Conservation (phyloP, 441 rosid genomes). For the Corymbia citriodora region DNA sequence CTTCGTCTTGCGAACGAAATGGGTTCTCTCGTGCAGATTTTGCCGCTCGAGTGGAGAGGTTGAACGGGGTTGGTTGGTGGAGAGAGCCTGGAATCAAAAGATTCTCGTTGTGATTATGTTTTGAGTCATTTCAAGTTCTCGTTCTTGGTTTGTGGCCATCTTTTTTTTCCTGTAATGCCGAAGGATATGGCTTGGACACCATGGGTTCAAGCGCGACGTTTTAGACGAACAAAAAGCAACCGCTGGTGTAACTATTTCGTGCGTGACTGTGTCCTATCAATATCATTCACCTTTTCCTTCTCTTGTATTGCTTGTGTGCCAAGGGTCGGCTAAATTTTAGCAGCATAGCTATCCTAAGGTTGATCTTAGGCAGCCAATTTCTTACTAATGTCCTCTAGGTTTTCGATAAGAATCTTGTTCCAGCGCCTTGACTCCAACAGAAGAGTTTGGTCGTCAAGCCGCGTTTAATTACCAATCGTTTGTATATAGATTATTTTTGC, state of each 20-base stretch:
- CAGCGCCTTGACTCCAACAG: not conserved
- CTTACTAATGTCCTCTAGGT: not conserved
- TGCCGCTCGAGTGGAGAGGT: not conserved
- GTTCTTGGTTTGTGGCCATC: not conserved
- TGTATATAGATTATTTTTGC: not conserved
- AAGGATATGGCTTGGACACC: not conserved
- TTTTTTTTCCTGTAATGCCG: not conserved
- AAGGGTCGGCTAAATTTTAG: not conserved
- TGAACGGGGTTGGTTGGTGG: not conserved
- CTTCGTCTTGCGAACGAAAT: not conserved
- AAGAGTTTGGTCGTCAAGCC: not conserved
- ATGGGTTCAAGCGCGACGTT: not conserved
- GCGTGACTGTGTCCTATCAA: no score
- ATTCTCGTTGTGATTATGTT: not conserved
- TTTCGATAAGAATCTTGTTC: not conserved
- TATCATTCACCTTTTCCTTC: not conserved
- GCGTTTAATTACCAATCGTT: not conserved
- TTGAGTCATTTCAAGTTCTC: not conserved
- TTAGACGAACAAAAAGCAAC: not conserved
- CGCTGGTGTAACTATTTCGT: not conserved
- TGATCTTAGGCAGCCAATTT: no score
- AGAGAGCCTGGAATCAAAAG: not conserved
- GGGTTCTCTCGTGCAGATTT: not conserved
- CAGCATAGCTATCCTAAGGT: not conserved
- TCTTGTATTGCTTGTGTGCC: not conserved